Evolutionary conservation across 2,329 filamentous ascomycete species (phyloP).

Genomic region (Pseudocercospora pini-densiflorae): DNA sequence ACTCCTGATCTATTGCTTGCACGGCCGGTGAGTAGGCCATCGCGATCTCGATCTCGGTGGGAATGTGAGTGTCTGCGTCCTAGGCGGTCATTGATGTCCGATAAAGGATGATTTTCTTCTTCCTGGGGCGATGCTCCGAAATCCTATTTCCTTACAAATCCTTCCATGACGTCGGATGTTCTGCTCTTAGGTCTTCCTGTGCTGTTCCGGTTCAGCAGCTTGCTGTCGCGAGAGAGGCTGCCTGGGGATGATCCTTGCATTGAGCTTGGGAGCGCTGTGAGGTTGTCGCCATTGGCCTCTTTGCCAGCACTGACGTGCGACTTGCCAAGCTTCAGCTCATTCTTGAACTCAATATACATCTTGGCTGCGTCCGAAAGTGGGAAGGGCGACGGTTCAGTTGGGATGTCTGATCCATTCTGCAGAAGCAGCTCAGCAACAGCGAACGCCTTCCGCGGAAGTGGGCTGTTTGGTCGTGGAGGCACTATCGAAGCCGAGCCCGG

Average conservation of each 20-base stretch:
- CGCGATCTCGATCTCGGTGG: background rate
- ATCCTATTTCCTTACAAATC: slow-evolving; percentile 39
- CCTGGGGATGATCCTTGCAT: slow-evolving; percentile 20
- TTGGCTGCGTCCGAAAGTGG: slow-evolving; percentile 81
- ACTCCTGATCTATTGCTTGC: background rate
- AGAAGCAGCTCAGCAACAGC: slow-evolving; percentile 87
- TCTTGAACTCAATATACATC: slow-evolving; percentile 81
- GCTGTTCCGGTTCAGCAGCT: slow-evolving; percentile 35
- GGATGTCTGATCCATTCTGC: slow-evolving; percentile 93
- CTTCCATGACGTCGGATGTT: slow-evolving; percentile 37
- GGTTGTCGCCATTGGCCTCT: slow-evolving; percentile 55
- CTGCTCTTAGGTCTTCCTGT: slow-evolving; percentile 27
- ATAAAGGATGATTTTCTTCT: slow-evolving; percentile 6
- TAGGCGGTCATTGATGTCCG: background rate
- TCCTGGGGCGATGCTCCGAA: slow-evolving; percentile 18
- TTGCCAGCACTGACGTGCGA: slow-evolving; percentile 29
- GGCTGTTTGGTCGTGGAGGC: slow-evolving; percentile 42
- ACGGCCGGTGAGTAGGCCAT: background rate
- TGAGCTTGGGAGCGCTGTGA: slow-evolving; percentile 63
- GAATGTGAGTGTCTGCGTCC: background rate
- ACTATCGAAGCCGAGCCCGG: slow-evolving; percentile 29
- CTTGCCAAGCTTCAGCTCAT: slow-evolving; percentile 50
- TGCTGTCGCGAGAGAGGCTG: slow-evolving; percentile 20
- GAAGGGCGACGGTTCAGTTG: slow-evolving; percentile 74
- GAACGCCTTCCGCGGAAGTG: slow-evolving; percentile 63